Evolutionary conservation across 768 basidiomycete genomes (phyloP).

Genomic region (Mycena rosella): DNA sequence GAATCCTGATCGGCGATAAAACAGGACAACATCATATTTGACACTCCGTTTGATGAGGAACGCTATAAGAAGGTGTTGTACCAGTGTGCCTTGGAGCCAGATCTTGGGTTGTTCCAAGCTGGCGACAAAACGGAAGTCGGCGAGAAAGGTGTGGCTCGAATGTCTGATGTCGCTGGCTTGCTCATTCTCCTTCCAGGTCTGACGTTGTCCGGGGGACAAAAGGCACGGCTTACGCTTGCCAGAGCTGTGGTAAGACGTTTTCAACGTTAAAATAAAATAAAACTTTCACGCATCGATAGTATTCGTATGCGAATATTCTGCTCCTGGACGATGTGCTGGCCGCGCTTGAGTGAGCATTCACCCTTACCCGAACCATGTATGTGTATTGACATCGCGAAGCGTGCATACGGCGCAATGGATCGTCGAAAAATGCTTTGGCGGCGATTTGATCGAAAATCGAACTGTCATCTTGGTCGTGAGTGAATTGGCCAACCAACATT

Average conservation of each 20-base stretch:
- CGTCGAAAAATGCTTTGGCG: slow-evolving; percentile 81
- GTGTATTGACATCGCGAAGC: slow-evolving; percentile 33
- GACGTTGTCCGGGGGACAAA: slow-evolving; percentile 53
- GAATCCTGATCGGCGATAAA: not conserved
- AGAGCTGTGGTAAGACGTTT: slow-evolving; percentile 48
- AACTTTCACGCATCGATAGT: no score
- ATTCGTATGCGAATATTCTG: slow-evolving; percentile 68
- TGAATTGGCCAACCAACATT: not conserved
- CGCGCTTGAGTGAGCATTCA: slow-evolving; percentile 58
- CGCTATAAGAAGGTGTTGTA: slow-evolving; percentile 83
- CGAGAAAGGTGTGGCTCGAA: slow-evolving; percentile 69
- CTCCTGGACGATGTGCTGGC: slow-evolving; percentile 81
- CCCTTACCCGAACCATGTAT: not conserved
- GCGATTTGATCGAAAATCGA: slow-evolving; percentile 81
- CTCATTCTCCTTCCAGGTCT: slow-evolving; percentile 11
- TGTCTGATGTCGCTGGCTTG: slow-evolving; percentile 41
- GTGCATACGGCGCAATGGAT: slow-evolving; percentile 88
- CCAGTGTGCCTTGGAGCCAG: slow-evolving; percentile 81
- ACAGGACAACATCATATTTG: slow-evolving; percentile 87
- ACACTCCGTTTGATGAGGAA: slow-evolving; percentile 79
- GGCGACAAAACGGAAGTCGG: slow-evolving; percentile 79
- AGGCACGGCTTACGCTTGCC: slow-evolving; percentile 61
- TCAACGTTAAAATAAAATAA: not conserved
- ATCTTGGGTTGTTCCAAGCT: slow-evolving; percentile 76
- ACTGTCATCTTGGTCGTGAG: slow-evolving; percentile 86